phyloP scores from a whole-genome alignment of 306 rosid genomes.

The Corylus americana region DNA sequence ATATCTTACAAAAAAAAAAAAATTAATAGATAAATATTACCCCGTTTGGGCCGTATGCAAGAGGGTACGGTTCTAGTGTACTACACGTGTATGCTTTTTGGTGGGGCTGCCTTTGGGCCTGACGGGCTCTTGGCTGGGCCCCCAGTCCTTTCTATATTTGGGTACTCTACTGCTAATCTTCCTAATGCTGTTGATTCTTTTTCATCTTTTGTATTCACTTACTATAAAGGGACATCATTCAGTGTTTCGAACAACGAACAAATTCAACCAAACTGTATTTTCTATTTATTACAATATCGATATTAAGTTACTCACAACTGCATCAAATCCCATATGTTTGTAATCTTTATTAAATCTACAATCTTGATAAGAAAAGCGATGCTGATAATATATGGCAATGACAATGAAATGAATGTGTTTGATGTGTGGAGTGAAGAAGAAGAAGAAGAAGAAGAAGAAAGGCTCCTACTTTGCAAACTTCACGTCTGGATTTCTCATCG shows the following conservation, averaged over 20 bases:
- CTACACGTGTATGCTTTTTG: no score
- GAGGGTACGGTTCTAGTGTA: no score
- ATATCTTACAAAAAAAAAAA: no score
- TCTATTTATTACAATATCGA: no score
- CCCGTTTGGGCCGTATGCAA: no score
- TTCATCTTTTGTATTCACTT: neutral
- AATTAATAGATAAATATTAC: no score
- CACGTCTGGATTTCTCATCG: slow-evolving; percentile 84
- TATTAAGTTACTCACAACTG: neutral
- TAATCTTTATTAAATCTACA: neutral
- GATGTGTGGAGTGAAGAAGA: neutral
- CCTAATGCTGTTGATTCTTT: neutral
- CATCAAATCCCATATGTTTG: neutral
- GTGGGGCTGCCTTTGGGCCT: no score
- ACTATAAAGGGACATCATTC: neutral
- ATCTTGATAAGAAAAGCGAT: neutral
- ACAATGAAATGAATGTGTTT: neutral
- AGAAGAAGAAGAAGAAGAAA: neutral
- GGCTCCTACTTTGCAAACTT: slow-evolving; percentile 47
- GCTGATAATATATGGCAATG: neutral
- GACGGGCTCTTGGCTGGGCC: no score
- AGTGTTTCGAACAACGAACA: neutral
- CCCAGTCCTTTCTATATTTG: neutral
- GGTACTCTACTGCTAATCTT: neutral
- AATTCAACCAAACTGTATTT: neutral